Conservation (phyloP, 1,284 basidiomycete species). For the Tilletia indica region DNA sequence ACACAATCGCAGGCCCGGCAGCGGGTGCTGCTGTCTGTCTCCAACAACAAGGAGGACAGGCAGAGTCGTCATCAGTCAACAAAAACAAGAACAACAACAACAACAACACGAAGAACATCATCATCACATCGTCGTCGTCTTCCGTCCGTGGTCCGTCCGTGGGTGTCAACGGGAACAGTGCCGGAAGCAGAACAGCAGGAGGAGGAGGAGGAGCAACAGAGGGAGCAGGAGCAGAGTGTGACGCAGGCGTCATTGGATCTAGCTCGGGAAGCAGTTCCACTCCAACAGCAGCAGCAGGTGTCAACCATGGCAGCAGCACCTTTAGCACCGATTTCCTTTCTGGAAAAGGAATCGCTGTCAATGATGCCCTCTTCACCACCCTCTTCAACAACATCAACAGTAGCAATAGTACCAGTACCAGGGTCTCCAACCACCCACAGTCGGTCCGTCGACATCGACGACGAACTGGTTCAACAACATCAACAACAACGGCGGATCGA, state of each 20-base stretch:
- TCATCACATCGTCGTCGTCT: neutral
- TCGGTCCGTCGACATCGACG: neutral
- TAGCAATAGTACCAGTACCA: too few species aligned
- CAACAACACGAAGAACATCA: neutral
- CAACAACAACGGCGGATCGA: neutral
- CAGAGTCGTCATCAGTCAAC: slow-evolving; percentile 13
- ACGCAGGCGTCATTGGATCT: neutral
- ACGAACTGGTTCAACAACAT: neutral
- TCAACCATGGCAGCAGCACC: slow-evolving; percentile 18
- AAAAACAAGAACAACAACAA: neutral
- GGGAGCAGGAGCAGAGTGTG: neutral
- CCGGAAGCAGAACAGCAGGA: neutral
- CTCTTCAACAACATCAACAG: too few species aligned
- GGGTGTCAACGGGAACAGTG: neutral
- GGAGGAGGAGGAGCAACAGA: neutral
- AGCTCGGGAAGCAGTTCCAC: neutral
- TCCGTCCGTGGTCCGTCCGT: neutral
- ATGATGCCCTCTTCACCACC: too few species aligned
- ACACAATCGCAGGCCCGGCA: slow-evolving; percentile 17
- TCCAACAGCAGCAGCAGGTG: slow-evolving; percentile 9
- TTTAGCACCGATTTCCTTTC: too few species aligned
- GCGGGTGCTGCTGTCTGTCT: slow-evolving; percentile 11
- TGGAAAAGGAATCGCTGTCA: too few species aligned
- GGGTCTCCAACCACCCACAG: neutral
- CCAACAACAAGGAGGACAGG: neutral